A percentile compares a stretch with the other conserved stretches of the same genome.
phyloP scores from a whole-genome alignment of 805 yeast species.

The Clavispora santaluciae region DNA sequence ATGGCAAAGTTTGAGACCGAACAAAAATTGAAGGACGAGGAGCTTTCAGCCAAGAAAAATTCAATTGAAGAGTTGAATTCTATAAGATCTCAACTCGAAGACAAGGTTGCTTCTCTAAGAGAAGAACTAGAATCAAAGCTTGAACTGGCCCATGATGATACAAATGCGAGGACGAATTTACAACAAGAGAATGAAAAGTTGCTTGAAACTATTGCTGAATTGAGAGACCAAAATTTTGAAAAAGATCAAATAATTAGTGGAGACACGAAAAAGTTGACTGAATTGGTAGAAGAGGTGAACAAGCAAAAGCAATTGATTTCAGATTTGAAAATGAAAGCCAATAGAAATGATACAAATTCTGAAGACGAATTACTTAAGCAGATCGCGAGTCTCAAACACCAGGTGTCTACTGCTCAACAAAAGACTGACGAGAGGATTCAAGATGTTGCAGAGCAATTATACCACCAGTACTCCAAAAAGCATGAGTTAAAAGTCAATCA shows the following conservation, averaged over 20 bases:
- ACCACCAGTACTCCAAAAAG: conserved; percentile 69
- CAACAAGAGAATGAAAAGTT: neutral
- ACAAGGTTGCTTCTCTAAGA: conserved; percentile 2
- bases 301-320: conserved; percentile 13
- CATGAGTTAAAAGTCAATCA: conserved; percentile 71
- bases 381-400: conserved; percentile 20
- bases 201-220: conserved; percentile 19
- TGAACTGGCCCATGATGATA: conserved; percentile 1
- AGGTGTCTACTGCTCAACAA: conserved; percentile 35
- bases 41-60: conserved; percentile 3
- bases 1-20: conserved; percentile 15
- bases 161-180: conserved; percentile 3
- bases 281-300: conserved; percentile 22
- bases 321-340: conserved; percentile 4
- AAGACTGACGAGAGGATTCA: conserved; percentile 53
- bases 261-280: conserved; percentile 26
- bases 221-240: conserved; percentile 28
- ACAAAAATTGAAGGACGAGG: conserved; percentile 8
- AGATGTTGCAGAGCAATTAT: conserved; percentile 63
- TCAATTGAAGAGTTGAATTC: neutral
- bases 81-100: conserved; percentile 3
- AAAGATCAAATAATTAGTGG: conserved; percentile 29
- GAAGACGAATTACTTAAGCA: conserved; percentile 11
- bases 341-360: conserved; percentile 1
- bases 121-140: conserved; percentile 4